Evolutionary conservation across 192 early-diverging fungal species (phyloP).

Genomic region (Gamsiella multidivaricata): DNA sequence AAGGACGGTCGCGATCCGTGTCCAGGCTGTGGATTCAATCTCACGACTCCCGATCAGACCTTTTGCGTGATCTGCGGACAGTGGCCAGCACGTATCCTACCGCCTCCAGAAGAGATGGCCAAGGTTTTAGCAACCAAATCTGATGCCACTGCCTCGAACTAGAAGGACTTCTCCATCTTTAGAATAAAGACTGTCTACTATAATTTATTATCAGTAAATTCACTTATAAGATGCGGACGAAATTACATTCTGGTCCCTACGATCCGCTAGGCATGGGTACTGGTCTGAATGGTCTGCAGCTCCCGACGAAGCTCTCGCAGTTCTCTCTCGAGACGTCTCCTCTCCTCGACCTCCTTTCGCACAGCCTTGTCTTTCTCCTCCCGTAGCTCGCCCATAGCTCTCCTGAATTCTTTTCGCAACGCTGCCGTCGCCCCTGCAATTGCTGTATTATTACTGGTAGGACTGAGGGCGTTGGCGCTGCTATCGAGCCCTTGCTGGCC

Average conservation of each 20-base stretch:
- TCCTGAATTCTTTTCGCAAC: constrained; percentile 65
- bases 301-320: constrained; percentile 62
- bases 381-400: constrained; percentile 61
- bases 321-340: constrained; percentile 54
- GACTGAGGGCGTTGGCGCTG: neutral
- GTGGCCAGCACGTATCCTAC: constrained; percentile 64
- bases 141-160: neutral
- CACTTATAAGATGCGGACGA: no score
- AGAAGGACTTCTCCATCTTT: neutral
- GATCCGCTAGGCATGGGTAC: neutral
- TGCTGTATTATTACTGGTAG: neutral
- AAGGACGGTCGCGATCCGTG: constrained; percentile 67
- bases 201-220: no score
- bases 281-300: constrained; percentile 25
- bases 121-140: neutral
- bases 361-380: constrained; percentile 62
- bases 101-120: constrained; percentile 42
- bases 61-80: constrained; percentile 75
- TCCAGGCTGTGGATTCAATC: constrained; percentile 68
- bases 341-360: constrained; percentile 60
- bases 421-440: constrained; percentile 56
- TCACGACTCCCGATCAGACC: constrained; percentile 61
- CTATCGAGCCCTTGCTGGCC: no score
- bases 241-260: no score
- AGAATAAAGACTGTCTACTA: neutral